Evolutionary conservation across 345 rosid genomes (phyloP), one percentile per base, ranked within the genome.

Genomic region (Dimocarpus longan): DNA sequence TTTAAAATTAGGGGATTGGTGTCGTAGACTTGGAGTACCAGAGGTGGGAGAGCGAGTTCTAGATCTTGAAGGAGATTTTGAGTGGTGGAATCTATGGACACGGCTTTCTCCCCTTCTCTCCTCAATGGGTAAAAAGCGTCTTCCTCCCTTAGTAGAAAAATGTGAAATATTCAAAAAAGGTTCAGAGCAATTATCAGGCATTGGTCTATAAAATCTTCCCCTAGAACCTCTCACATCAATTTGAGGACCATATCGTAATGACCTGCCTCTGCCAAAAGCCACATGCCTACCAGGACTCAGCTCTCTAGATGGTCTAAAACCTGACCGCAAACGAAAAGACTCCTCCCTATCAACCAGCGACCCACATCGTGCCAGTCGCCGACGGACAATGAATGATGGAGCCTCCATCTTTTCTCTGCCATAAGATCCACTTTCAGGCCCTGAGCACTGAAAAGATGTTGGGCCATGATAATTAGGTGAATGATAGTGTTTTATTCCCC

Each of bases 91-190:
- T 13, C 42, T 12, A 4, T 26, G 22, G 68, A 67, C 65, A 79
- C 18, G 42, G 64, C 37, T 19, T 42, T 73, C 24, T 15, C 54
- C 82, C 57, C 68, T 66, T 67, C 78, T 74, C 19, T 57, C 82
- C 19, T 57, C 82, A 74, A 59, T n/a, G 32, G 82, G 74, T 12
- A 73, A 74, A 74, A 43, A 73, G 62, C 82, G 66, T 68, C 78
- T 74, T 8, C 74, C 78, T 74, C 78, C 67, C 74, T 44, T 74
- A 26, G 54, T 21, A 42, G 74, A 73, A 73, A 21, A 26, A 52
- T 68, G 68, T 4, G 66, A 63, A 50, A 28, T 46, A 40, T 72
- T 72, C 71, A 65, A 64, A 7, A 73, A 54, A 72, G 81, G 22
- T 8, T 24, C 76, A 72, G 44, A 42, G 63, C 44, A 56, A 68